Evolutionary conservation across 179 eudicot genomes (phyloP), one percentile per base, ranked within the genome.

Genomic region (Spinacia oleracea): DNA sequence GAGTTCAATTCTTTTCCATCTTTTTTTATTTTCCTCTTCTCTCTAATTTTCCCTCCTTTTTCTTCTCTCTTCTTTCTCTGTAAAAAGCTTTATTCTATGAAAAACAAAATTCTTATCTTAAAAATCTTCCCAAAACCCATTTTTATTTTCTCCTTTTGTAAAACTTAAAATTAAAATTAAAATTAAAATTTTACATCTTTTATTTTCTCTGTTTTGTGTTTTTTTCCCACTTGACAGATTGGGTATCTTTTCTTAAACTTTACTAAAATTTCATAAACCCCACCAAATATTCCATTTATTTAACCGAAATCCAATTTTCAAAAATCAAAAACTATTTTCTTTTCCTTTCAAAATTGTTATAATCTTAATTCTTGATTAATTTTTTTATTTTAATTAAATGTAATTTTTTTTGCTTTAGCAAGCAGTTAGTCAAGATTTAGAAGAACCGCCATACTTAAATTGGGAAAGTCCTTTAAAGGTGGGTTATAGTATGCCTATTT

Each of bases 1-100:
- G 91, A 86, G 80, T 74, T 78, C 80, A 53, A 81, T 42, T 62
- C 66, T 60, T 42, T 81, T 75, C 71, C 69, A 70, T 48, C 71
- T 42, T 69, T 81, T 66, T 46, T 67, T 58, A n/a, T 38, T 15
- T 35, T 3, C 15, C 51, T 46, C 12, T 16, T 25, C 50, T 46
- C 58, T 25, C 58, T 56, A 65, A 31, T 51, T 59, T 32, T 66
- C 12, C 58, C 23, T 31, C 5, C 12, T 42, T 42, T 48, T 34
- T 43, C 72, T 55, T 70, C 42, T 62, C 18, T 80, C 81, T 79
- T 80, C 81, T 79, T 76, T 79, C 72, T 77, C 69, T 55, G n/a
- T 21, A 32, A 29, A 20, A 67, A 75, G 55, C 78, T 77, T 76
- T 42, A 71, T 77, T 67, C 77, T 74, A 69, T 59, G 56, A 69